Conservation (phyloP, 305 asterid genomes). For the Plantago coronopus region DNA sequence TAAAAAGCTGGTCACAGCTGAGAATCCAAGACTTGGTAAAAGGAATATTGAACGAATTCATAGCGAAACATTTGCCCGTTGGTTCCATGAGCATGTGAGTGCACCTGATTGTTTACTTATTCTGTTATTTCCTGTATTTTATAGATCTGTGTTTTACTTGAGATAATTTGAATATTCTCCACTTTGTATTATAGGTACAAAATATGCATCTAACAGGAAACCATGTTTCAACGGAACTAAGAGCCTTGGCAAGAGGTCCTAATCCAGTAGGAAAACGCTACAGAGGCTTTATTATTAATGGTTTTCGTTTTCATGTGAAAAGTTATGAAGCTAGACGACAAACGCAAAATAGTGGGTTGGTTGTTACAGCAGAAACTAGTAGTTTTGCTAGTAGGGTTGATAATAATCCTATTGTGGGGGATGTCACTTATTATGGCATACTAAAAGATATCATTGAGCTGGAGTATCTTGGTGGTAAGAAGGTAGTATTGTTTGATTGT, state of each 20-base stretch:
- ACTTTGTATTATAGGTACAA: constrained; percentile 3
- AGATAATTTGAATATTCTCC: neutral
- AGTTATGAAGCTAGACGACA: neutral
- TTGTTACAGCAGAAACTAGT: constrained; percentile 11
- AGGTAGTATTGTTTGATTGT: too few species aligned
- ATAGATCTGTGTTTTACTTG: too few species aligned
- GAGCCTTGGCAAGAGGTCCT: constrained; percentile 18
- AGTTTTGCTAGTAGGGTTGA: too few species aligned
- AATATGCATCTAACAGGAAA: neutral
- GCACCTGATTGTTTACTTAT: neutral
- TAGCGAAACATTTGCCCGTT: constrained; percentile 12
- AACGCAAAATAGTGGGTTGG: constrained; percentile 17
- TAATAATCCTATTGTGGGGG: too few species aligned
- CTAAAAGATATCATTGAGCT: too few species aligned
- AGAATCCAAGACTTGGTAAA: neutral
- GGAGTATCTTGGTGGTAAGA: too few species aligned
- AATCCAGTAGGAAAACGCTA: constrained; percentile 16
- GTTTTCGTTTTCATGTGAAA: constrained; percentile 11
- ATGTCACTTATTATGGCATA: too few species aligned
- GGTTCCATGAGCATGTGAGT: constrained; percentile 23
- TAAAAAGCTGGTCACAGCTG: neutral
- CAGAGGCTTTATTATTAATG: constrained; percentile 15
- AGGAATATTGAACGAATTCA: constrained; percentile 15
- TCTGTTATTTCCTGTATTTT: neutral
- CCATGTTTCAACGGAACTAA: neutral